Conservation (phyloP, 1,284 basidiomycete genomes). For the Cryptococcus sp. region DNA sequence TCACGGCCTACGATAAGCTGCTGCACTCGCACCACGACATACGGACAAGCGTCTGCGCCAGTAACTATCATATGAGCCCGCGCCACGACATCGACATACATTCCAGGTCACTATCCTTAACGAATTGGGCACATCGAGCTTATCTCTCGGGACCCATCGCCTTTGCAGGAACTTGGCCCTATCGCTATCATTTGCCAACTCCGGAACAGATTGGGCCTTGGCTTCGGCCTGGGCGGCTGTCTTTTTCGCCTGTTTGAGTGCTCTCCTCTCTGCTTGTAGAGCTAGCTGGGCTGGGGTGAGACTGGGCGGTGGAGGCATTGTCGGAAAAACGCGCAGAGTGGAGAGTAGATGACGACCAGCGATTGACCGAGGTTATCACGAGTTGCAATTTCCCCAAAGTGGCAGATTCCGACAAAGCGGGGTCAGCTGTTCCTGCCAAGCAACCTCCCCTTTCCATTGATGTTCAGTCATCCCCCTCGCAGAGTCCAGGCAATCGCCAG, state of each 20-base stretch:
- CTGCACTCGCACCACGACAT: constrained; percentile 11
- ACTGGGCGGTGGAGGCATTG: constrained; percentile 5
- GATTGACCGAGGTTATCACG: too few species aligned
- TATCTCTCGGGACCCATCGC: constrained; percentile 52
- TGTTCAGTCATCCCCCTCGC: too few species aligned
- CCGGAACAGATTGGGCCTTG: constrained; percentile 6
- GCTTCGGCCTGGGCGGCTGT: constrained; percentile 15
- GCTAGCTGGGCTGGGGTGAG: constrained; percentile 42
- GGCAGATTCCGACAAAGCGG: too few species aligned
- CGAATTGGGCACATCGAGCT: constrained; percentile 58
- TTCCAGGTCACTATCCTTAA: constrained; percentile 62
- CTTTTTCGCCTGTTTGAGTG: constrained; percentile 41
- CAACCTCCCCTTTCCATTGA: too few species aligned
- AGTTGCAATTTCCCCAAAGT: too few species aligned
- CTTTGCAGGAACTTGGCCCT: constrained; percentile 30
- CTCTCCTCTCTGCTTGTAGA: constrained; percentile 37
- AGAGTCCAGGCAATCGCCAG: too few species aligned
- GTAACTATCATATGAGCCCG: neutral
- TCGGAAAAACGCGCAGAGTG: too few species aligned
- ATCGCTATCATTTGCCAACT: constrained; percentile 16
- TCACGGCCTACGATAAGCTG: constrained; percentile 59
- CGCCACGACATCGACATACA: constrained; percentile 36
- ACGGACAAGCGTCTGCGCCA: constrained; percentile 49
- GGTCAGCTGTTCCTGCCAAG: too few species aligned
- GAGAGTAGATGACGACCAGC: too few species aligned